These are phyloP conservation scores for Trapa incisa DNA, from an alignment of 345 rosid species.

Conservation along the genomic window DNA sequence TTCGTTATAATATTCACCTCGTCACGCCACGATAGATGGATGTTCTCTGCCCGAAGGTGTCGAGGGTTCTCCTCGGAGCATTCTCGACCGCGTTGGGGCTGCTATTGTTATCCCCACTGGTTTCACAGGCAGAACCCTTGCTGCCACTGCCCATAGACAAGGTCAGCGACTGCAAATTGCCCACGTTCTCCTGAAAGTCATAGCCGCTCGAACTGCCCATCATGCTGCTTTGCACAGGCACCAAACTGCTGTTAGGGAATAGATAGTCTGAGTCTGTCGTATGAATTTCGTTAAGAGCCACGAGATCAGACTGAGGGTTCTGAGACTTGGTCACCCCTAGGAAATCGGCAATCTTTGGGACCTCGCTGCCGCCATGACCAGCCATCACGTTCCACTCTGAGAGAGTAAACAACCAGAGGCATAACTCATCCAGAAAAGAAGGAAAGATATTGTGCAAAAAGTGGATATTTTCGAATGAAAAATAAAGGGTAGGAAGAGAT, in stretches of 20 bases:
- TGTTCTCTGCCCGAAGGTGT: constrained; percentile 95
- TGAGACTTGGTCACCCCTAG: constrained; percentile 83
- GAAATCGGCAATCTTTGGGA: constrained; percentile 94
- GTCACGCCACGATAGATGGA: constrained; percentile 98
- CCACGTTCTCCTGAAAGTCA: constrained; percentile 58
- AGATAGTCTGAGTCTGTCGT: constrained; percentile 44
- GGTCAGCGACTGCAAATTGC: constrained; percentile 68
- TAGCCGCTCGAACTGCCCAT: constrained; percentile 27
- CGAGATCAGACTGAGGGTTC: constrained; percentile 51
- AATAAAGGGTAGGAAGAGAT: neutral
- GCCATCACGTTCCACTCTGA: constrained; percentile 76
- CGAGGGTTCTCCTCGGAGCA: constrained; percentile 72
- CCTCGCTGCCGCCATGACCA: constrained; percentile 47
- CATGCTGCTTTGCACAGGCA: constrained; percentile 39
- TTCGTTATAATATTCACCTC: constrained; percentile 26
- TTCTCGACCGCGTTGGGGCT: constrained; percentile 38
- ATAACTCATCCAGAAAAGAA: too few relatives aligned
- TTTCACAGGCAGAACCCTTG: constrained; percentile 48
- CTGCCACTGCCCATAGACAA: constrained; percentile 92
- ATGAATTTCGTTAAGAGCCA: constrained; percentile 53
- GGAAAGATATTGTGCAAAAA: neutral
- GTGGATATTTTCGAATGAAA: neutral
- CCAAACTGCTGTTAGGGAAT: constrained; percentile 38
- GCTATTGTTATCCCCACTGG: constrained; percentile 46
- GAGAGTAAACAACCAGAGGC: neutral